Evolutionary conservation across 2,329 filamentous ascomycete genomes (phyloP), one percentile per base, ranked within the genome.

Genomic region (Endothia cerciana): DNA sequence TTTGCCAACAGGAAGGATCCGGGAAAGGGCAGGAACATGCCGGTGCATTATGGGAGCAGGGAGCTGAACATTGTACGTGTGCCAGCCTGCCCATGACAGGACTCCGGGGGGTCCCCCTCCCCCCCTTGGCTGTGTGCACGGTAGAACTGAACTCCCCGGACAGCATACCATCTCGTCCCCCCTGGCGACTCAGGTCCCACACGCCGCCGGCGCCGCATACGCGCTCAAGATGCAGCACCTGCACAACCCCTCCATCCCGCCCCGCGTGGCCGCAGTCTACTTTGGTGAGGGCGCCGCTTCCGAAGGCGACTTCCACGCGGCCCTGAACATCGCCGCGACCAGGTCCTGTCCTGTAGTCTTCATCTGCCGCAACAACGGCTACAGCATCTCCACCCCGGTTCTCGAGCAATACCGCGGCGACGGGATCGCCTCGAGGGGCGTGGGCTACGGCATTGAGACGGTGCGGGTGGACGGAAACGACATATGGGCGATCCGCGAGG

Each of bases 21-120:
- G 0, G 94, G 94, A 1, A 86, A 84, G 67, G 95, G 94, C 1
- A 88, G 94, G 69, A 98, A 97, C 73, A 99, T 99, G 95, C 95
- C 95, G 0, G 92, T 98, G 17, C 95, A 99, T 78, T 99, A 98
- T 74, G 94, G 94, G 57, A 93, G 91, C 76, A 87, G 84, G 65
- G 89, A 92, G 69, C 82, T 96, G 65, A 93, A 97, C 72, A 93
- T 97, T 73, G 91, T 94, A 76, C 76, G 87, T 81, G 2, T 81
- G 2, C 22, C 38, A 15, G 47, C 33, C 6, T 7, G 25, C 51
- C 61, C 66, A 49, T 69, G 11, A 47, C 33, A 28, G 64, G 40
- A 43, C 33, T 5, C 55, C 5, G 7, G 28, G 5, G 19, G 36
- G 41, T 4, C 2, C 13, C n/a, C 3, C 15, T 40, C 2, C 33